These are phyloP conservation scores for Opeltia flavorubescens DNA, from an alignment of 495 filamentous ascomycete genomes.

Conservation along the genomic window DNA sequence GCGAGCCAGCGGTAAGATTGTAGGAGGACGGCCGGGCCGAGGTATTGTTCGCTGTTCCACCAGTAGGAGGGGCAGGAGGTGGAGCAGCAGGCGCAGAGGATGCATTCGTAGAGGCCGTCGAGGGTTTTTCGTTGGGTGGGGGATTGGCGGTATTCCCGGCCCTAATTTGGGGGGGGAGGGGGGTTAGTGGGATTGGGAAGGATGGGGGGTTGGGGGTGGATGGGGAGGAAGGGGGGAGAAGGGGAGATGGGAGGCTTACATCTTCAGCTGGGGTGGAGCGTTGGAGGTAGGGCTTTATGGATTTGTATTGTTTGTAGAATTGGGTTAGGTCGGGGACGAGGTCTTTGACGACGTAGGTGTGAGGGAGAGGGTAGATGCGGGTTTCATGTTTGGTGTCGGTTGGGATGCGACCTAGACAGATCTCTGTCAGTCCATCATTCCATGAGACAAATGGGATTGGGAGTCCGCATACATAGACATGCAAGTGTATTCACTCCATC, in stretches of 20 bases:
- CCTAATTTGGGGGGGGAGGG: conserved; percentile 29
- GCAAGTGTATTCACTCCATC: conserved; percentile 93
- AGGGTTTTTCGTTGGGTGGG: conserved; percentile 88
- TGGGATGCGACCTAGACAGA: conserved; percentile 71
- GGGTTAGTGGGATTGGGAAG: background rate
- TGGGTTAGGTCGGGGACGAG: conserved; percentile 92
- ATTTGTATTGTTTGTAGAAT: conserved; percentile 99
- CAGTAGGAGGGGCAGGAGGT: conserved; percentile 98
- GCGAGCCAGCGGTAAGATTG: conserved; percentile 95
- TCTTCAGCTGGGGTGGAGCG: conserved; percentile 62
- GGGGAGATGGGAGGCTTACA: conserved; percentile 26
- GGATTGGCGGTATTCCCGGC: conserved; percentile 78
- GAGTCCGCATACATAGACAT: conserved; percentile 71
- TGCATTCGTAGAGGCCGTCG: conserved; percentile 97
- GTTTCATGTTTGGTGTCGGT: conserved; percentile 62
- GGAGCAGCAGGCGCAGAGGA: conserved; percentile 97
- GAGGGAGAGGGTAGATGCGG: conserved; percentile 95
- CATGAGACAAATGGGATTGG: background rate
- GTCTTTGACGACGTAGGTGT: conserved; percentile 99
- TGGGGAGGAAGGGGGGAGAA: background rate
- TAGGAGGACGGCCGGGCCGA: conserved; percentile 87
- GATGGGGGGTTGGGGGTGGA: conserved; percentile 5
- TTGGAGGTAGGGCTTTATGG: conserved; percentile 97
- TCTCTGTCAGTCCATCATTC: background rate
- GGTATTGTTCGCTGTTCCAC: conserved; percentile 98